Conservation (phyloP, 2,329 filamentous ascomycete genomes). For the Fusarium clavum region DNA sequence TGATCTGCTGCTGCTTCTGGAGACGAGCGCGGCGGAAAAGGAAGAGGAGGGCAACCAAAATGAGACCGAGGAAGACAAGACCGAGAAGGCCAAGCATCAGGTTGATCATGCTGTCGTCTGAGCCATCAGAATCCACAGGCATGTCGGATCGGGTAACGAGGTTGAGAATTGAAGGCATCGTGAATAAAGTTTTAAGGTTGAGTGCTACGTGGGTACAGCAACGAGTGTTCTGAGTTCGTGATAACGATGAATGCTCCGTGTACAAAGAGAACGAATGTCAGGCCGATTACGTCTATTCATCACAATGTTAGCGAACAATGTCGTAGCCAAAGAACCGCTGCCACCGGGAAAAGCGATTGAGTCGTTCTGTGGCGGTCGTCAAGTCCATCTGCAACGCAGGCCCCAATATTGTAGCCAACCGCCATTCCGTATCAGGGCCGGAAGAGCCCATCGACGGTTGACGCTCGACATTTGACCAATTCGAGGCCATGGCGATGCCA, state of each 20-base stretch:
- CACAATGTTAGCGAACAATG: conserved; percentile 37
- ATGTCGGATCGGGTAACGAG: conserved; percentile 37
- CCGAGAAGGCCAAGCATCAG: conserved; percentile 84
- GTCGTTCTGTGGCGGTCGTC: conserved; percentile 12
- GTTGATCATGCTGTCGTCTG: conserved; percentile 73
- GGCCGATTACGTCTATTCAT: conserved; percentile 36
- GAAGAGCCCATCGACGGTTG: conserved; percentile 18
- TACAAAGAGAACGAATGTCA: conserved; percentile 38
- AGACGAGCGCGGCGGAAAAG: conserved; percentile 75
- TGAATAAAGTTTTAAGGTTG: conserved; percentile 36
- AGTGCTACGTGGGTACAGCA: conserved; percentile 24
- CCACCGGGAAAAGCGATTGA: conserved; percentile 23
- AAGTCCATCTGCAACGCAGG: conserved; percentile 31
- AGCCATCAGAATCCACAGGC: conserved; percentile 57
- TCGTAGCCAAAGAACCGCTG: conserved; percentile 12
- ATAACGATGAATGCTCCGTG: conserved; percentile 36
- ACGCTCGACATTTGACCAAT: conserved; percentile 20
- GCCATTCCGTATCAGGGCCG: conserved; percentile 40
- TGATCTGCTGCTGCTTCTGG: conserved; percentile 59
- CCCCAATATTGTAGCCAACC: conserved; percentile 36
- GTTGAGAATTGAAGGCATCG: conserved; percentile 44
- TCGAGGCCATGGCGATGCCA: conserved; percentile 27
- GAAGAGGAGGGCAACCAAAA: conserved; percentile 75
- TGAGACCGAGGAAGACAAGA: conserved; percentile 78
- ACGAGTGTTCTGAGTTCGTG: conserved; percentile 29